Evolutionary conservation across 1,284 basidiomycete species (phyloP), one percentile per base, ranked within the genome.

Genomic region (Clitocybe nebularis): DNA sequence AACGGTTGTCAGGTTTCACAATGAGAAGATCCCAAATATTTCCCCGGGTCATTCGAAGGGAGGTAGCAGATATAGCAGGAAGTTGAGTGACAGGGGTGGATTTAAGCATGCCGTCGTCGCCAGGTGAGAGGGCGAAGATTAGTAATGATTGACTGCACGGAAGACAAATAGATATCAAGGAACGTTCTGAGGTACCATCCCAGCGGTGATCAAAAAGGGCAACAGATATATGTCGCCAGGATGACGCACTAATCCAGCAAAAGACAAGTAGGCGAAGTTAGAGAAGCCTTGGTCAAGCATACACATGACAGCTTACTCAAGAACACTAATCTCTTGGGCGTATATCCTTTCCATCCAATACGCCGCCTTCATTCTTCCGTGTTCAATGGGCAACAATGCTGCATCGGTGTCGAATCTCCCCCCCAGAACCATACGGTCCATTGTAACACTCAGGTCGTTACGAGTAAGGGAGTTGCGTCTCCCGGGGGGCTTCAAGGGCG

Each of bases 1-100:
- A 57, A 4, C 57, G 58, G 3, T 76, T 69, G 39, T 77, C 69
- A 0, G 74, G 69, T 41, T 72, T 77, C 23, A 89, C 59, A 11
- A 85, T 60, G 5, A 93, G 61, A 4, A 89, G 68, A 60, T 93
- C 92, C 58, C 72, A 73, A 10, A 89, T 67, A 9, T 67, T 63
- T 7, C 64, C 63, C 14, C 89, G 75, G 1, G 84, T 87, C 1
- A 77, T 75, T 9, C 75, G 68, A 28, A 92, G 62, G 0, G 87
- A 65, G 0, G 73, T 66, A 0, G 78, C 72, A 0, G 81, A 75
- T 2, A 75, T 55, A 0, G 75, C 83, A 8, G 72, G 62, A 2
- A 75, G 51, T 22, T 69, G 62, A 0, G 60, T 56, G 5, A 75
- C 25, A 11, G 62, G 60, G 10, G 56, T 56, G 43, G 80, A 64